Evolutionary conservation across 495 filamentous ascomycete genomes (phyloP).

Genomic region (Xylaria curta): DNA sequence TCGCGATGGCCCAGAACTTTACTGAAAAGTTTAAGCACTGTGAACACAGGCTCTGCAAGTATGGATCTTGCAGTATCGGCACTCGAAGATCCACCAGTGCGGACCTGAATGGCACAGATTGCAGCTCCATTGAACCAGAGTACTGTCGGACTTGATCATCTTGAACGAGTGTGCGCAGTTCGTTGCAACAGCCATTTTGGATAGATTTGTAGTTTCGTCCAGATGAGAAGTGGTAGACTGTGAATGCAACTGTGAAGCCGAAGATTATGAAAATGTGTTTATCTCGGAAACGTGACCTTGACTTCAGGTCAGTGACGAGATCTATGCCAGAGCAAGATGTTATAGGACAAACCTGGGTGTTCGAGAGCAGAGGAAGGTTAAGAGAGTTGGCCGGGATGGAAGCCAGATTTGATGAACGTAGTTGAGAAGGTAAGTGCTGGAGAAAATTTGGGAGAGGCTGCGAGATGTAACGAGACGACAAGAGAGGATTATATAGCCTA

Average conservation of each 20-base stretch:
- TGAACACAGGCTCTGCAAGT: constrained; percentile 70
- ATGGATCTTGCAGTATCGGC: constrained; percentile 78
- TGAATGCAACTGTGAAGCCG: constrained; percentile 9
- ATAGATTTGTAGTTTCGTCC: constrained; percentile 24
- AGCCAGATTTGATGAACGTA: background rate
- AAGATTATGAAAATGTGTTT: constrained; percentile 16
- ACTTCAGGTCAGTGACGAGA: background rate
- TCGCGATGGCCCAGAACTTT: constrained; percentile 10
- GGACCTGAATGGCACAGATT: constrained; percentile 77
- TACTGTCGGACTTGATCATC: constrained; percentile 79
- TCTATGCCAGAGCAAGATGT: background rate
- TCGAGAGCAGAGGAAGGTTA: background rate
- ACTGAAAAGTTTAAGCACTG: constrained; percentile 51
- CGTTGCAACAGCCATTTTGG: constrained; percentile 65
- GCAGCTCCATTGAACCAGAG: constrained; percentile 78
- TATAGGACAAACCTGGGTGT: background rate
- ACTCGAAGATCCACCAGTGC: constrained; percentile 84
- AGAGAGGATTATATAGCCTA: constrained; percentile 7
- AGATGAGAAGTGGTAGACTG: constrained; percentile 15
- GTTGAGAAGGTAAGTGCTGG: constrained; percentile 2
- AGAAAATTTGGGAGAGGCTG: background rate
- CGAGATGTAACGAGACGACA: constrained; percentile 18
- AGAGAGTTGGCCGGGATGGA: background rate
- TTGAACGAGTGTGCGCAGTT: constrained; percentile 74
- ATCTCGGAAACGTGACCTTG: background rate